These are phyloP conservation scores for Umbelopsis sp. DNA, from an alignment of 371 early-diverging fungal species.

Conservation along the genomic window DNA sequence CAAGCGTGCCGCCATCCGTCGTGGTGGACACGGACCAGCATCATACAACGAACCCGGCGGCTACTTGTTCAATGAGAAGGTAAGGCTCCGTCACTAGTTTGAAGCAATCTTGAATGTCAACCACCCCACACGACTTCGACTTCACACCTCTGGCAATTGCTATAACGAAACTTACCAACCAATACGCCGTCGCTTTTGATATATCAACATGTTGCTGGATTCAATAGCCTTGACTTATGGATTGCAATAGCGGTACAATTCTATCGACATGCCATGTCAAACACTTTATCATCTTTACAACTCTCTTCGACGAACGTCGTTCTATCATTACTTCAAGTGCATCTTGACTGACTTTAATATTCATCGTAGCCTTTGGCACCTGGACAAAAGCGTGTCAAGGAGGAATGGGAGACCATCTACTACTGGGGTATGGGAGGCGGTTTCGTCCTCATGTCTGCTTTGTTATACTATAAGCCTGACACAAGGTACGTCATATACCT, in stretches of 20 bases:
- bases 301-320: background rate
- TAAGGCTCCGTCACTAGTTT: constrained; percentile 25
- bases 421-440: constrained; percentile 65
- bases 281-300: background rate
- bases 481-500: constrained; percentile 44
- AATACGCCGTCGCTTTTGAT: no score
- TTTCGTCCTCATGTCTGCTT: constrained; percentile 52
- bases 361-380: constrained; percentile 41
- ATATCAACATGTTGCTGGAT: no score
- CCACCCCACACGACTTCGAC: background rate
- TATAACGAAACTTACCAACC: no score
- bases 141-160: background rate
- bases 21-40: constrained; percentile 57
- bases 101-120: constrained; percentile 9
- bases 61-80: constrained; percentile 72
- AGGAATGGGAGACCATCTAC: constrained; percentile 69
- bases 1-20: constrained; percentile 41
- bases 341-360: background rate
- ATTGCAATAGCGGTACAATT: background rate
- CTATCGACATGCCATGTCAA: background rate
- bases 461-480: constrained; percentile 71
- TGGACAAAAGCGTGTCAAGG: constrained; percentile 65
- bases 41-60: constrained; percentile 68
- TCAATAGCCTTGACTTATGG: no score
- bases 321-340: background rate